phyloP scores from a whole-genome alignment of 345 rosid species.

The Populus simonii region DNA sequence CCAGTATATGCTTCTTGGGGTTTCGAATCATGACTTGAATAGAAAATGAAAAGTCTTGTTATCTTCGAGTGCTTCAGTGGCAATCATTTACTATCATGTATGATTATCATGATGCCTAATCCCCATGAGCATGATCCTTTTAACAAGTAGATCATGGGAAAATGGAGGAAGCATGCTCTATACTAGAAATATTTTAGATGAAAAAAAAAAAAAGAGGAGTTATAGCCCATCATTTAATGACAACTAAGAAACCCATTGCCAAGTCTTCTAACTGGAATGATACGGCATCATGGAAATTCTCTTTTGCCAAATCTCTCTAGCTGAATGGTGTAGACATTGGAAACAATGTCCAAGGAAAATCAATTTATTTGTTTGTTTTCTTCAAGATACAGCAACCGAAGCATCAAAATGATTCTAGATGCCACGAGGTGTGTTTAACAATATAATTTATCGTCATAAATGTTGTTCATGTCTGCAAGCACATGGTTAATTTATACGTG shows the following conservation, averaged over 20 bases:
- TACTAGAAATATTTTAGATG: background rate
- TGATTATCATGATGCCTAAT: background rate
- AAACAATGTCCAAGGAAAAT: background rate
- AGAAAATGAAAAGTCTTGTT: background rate
- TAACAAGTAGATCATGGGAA: background rate
- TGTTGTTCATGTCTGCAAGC: background rate
- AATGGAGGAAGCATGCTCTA: background rate
- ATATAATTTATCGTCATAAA: background rate
- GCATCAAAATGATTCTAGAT: background rate
- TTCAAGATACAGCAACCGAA: background rate
- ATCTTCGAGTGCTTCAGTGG: constrained; percentile 9
- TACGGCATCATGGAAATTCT: background rate
- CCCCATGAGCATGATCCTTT: background rate
- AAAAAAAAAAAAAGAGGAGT: background rate
- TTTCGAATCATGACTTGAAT: constrained; percentile 3
- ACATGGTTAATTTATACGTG: background rate
- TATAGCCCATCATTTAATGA: background rate
- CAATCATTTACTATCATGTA: constrained; percentile 9
- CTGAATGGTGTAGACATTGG: background rate
- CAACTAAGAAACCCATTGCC: background rate
- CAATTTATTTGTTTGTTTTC: background rate
- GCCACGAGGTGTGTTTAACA: background rate
- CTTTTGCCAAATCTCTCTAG: constrained; percentile 4
- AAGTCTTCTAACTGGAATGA: background rate
- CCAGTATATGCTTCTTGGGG: constrained; percentile 8